phyloP scores from a whole-genome alignment of 2,329 filamentous ascomycete genomes.

The Neofusicoccum kwambonambiense region DNA sequence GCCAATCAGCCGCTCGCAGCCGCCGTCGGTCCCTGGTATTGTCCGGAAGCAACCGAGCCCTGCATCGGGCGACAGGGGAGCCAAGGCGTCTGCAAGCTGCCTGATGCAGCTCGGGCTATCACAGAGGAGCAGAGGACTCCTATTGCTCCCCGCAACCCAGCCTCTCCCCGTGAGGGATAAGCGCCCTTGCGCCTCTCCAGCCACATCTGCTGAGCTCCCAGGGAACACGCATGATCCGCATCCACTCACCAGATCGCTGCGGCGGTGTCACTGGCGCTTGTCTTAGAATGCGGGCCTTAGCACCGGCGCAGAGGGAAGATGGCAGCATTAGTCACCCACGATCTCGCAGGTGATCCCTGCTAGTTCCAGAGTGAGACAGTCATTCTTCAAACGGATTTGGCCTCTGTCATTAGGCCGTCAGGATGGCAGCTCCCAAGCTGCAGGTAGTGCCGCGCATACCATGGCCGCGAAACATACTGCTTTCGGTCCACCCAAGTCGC shows the following conservation, averaged over 20 bases:
- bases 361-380: constrained; percentile 18
- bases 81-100: constrained; percentile 16
- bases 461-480: constrained; percentile 20
- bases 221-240: constrained; percentile 14
- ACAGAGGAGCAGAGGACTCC: not conserved
- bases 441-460: constrained; percentile 20
- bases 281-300: constrained; percentile 17
- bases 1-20: constrained; percentile 19
- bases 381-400: constrained; percentile 20
- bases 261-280: constrained; percentile 17
- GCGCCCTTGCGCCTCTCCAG: constrained; percentile 16
- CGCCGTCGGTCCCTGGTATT: constrained; percentile 14
- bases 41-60: constrained; percentile 19
- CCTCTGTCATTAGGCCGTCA: constrained; percentile 11
- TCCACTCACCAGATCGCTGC: constrained; percentile 15
- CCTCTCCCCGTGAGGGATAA: constrained; percentile 8
- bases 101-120: constrained; percentile 7
- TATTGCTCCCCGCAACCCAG: not conserved
- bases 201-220: constrained; percentile 13
- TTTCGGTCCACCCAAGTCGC: constrained; percentile 19
- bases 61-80: constrained; percentile 12
- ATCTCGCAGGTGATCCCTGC: constrained; percentile 16
- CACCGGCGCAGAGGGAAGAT: constrained; percentile 13
- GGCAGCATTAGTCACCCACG: constrained; percentile 18
- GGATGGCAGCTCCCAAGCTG: constrained; percentile 10